A percentile compares a stretch with the other conserved stretches of the same genome.
Evolutionary conservation across 1,284 basidiomycete species (phyloP).

Genomic region (Kalmanozyma brasiliensis): DNA sequence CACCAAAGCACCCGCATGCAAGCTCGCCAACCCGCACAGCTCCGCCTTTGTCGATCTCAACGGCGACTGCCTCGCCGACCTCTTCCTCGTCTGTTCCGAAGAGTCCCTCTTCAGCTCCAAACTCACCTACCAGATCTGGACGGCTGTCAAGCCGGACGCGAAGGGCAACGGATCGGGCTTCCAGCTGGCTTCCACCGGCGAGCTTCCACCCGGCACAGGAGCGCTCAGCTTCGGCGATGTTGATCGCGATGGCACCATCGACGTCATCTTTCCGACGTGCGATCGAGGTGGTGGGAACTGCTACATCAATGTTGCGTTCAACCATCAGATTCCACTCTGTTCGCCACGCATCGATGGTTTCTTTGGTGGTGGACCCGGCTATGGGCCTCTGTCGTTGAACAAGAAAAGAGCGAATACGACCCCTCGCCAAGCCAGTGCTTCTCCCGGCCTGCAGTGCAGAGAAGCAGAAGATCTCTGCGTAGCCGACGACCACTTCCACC

Average conservation of each 20-base stretch:
- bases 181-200: conserved; percentile 75
- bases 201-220: conserved; percentile 81
- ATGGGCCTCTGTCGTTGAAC: conserved; percentile 15
- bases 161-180: conserved; percentile 73
- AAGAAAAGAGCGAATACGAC: conserved; percentile 8
- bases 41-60: conserved; percentile 95
- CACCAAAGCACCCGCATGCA: conserved; percentile 71
- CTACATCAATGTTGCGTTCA: conserved; percentile 90
- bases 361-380: conserved; percentile 46
- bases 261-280: conserved; percentile 91
- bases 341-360: conserved; percentile 50
- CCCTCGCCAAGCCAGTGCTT: neutral
- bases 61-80: conserved; percentile 92
- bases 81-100: conserved; percentile 86
- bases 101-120: conserved; percentile 67
- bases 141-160: conserved; percentile 48
- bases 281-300: conserved; percentile 73
- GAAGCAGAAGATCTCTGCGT: conserved; percentile 82
- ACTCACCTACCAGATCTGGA: conserved; percentile 84
- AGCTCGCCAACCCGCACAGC: conserved; percentile 85
- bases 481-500: conserved; percentile 82
- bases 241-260: conserved; percentile 94
- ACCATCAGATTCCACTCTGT: conserved; percentile 88
- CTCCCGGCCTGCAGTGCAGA: conserved; percentile 65
- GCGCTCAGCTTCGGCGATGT: conserved; percentile 90